These are phyloP conservation scores for Aspergillus haitiensis DNA, from an alignment of 495 filamentous ascomycete genomes.

Conservation along the genomic window DNA sequence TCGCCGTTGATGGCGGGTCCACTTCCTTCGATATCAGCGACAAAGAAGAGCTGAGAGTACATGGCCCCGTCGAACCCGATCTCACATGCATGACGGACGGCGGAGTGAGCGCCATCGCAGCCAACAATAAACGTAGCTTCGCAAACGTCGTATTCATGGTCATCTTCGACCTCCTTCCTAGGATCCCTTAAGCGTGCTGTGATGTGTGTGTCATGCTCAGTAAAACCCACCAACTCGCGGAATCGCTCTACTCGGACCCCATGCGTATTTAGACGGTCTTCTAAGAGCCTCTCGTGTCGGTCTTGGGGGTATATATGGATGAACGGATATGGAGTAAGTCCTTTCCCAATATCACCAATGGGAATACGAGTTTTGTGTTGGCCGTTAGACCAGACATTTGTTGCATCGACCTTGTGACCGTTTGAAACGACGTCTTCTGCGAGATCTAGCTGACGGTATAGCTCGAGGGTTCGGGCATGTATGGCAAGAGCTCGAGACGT, in stretches of 20 bases:
- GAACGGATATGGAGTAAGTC: conserved; percentile 39
- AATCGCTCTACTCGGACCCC: conserved; percentile 36
- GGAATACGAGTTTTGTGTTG: conserved; percentile 27
- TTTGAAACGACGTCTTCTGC: conserved; percentile 32
- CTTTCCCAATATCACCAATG: conserved; percentile 28
- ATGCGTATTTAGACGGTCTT: conserved; percentile 31
- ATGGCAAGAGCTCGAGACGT: conserved; percentile 41
- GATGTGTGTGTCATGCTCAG: conserved; percentile 28
- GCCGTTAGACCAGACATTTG: conserved; percentile 38
- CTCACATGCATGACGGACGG: conserved; percentile 29
- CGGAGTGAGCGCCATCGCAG: conserved; percentile 40
- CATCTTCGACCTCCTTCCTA: neutral
- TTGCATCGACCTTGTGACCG: conserved; percentile 37
- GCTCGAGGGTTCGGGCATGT: conserved; percentile 45
- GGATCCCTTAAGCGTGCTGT: conserved; percentile 28
- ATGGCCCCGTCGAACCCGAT: conserved; percentile 36
- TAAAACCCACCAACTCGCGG: conserved; percentile 29
- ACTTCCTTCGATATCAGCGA: conserved; percentile 36
- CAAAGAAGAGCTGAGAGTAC: conserved; percentile 36
- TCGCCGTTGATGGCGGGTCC: conserved; percentile 39
- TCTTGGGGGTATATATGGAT: conserved; percentile 35
- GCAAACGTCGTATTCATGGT: conserved; percentile 20
- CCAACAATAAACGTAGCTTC: conserved; percentile 37
- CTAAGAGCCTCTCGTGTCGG: conserved; percentile 39
- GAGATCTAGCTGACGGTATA: conserved; percentile 42